Evolutionary conservation across 208 protist genomes (phyloP).

Genomic region (Zelonia costaricensis): DNA sequence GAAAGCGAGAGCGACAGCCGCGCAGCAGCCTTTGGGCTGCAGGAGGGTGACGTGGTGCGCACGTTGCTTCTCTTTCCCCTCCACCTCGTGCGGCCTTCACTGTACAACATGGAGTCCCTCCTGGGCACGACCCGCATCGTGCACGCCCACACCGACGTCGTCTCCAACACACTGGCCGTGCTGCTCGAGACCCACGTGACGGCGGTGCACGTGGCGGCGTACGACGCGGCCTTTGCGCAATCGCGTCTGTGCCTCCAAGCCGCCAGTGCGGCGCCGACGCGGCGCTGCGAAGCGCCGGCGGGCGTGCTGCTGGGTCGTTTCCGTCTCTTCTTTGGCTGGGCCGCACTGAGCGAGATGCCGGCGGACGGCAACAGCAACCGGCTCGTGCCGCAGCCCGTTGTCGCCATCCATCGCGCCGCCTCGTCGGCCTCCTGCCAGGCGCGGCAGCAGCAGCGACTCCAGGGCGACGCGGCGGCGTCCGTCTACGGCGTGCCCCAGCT

Average conservation of each 20-base stretch:
- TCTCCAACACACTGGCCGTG: slow-evolving; percentile 66
- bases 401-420: slow-evolving; percentile 14
- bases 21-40: slow-evolving; percentile 11
- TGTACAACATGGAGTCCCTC: slow-evolving; percentile 65
- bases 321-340: slow-evolving; percentile 63
- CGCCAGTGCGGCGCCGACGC: not conserved
- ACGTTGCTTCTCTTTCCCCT: slow-evolving; percentile 71
- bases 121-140: slow-evolving; percentile 40
- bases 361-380: slow-evolving; percentile 75
- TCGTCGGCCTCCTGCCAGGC: slow-evolving; percentile 8
- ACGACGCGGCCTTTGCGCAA: slow-evolving; percentile 22
- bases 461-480: not conserved
- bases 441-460: slow-evolving; percentile 1
- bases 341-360: slow-evolving; percentile 60
- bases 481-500: slow-evolving; percentile 22
- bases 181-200: slow-evolving; percentile 53
- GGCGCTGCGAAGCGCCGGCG: not conserved
- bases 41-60: slow-evolving; percentile 49
- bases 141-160: slow-evolving; percentile 53
- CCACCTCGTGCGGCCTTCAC: slow-evolving; percentile 60
- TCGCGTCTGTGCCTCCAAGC: slow-evolving; percentile 12
- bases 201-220: slow-evolving; percentile 38
- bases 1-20: not conserved
- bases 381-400: slow-evolving; percentile 69
- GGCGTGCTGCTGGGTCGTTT: slow-evolving; percentile 60